These are phyloP conservation scores for Rhodotorula mucilaginosa DNA, from an alignment of 1,284 basidiomycete species.

Conservation along the genomic window DNA sequence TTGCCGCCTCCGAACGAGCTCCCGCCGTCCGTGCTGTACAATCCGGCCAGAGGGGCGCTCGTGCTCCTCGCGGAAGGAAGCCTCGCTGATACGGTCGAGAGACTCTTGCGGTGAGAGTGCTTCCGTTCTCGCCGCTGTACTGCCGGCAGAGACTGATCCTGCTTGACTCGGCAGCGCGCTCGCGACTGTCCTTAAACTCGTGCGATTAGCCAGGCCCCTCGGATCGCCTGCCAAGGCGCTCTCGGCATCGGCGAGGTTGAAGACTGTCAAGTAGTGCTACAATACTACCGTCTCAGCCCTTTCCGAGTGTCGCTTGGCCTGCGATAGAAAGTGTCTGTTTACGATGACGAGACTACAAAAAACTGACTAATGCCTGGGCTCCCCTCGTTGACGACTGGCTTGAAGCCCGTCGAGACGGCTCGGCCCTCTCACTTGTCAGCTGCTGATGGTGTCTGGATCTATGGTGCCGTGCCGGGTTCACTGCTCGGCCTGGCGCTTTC, in stretches of 20 bases:
- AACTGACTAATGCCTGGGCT: too few species aligned
- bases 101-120: slow-evolving; percentile 12
- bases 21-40: slow-evolving; percentile 10
- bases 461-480: too few species aligned
- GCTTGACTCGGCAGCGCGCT: not conserved
- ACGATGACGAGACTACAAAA: not conserved
- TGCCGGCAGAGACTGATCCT: too few species aligned
- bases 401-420: too few species aligned
- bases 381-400: too few species aligned
- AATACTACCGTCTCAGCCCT: not conserved
- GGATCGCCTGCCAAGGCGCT: not conserved
- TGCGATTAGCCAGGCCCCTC: not conserved
- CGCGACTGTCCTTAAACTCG: not conserved
- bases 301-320: too few species aligned
- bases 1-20: not conserved
- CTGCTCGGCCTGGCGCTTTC: too few species aligned
- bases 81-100: slow-evolving; percentile 1
- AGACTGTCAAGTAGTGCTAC: not conserved
- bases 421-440: too few species aligned
- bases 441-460: too few species aligned
- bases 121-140: not conserved
- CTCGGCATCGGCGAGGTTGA: not conserved
- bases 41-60: slow-evolving; percentile 5
- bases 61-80: slow-evolving; percentile 13
- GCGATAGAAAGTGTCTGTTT: not conserved